Percentiles rank a stretch among this genome's conserved stretches.
Evolutionary conservation across 108 stramenopile genomes (phyloP).

Genomic region (Conticribra weissflogii): DNA sequence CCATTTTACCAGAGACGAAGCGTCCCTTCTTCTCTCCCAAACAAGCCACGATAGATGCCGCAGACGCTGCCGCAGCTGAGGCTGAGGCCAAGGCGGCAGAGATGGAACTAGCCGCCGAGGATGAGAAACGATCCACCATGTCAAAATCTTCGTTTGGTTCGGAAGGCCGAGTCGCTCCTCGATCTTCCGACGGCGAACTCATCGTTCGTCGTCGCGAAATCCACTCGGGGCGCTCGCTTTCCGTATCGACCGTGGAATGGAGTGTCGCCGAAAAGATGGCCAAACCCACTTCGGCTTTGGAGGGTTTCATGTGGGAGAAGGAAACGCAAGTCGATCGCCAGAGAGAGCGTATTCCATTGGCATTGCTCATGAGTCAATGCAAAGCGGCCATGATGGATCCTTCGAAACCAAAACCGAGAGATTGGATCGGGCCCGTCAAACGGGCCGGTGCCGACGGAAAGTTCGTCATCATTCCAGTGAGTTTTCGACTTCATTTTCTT

Average conservation of each 20-base stretch:
- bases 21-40: conserved; percentile 69
- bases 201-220: conserved; percentile 78
- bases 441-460: conserved; percentile 47
- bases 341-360: conserved; percentile 80
- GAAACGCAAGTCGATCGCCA: conserved; percentile 87
- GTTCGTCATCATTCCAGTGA: conserved; percentile 78
- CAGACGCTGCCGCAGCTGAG: conserved; percentile 39
- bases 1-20: conserved; percentile 42
- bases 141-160: conserved; percentile 17
- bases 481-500: not conserved
- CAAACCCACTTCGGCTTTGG: conserved; percentile 70
- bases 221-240: conserved; percentile 81
- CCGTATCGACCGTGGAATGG: conserved; percentile 87
- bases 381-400: conserved; percentile 63
- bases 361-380: conserved; percentile 75
- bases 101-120: conserved; percentile 39
- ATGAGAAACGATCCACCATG: conserved; percentile 22
- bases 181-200: conserved; percentile 75
- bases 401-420: conserved; percentile 68
- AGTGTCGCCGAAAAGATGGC: conserved; percentile 87
- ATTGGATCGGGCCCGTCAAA: conserved; percentile 78
- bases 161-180: conserved; percentile 60
- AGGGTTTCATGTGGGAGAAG: conserved; percentile 92
- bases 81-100: conserved; percentile 41
- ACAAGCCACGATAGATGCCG: conserved; percentile 34